phyloP scores from a whole-genome alignment of 768 basidiomycete genomes.

The Tephrocybe rancida region DNA sequence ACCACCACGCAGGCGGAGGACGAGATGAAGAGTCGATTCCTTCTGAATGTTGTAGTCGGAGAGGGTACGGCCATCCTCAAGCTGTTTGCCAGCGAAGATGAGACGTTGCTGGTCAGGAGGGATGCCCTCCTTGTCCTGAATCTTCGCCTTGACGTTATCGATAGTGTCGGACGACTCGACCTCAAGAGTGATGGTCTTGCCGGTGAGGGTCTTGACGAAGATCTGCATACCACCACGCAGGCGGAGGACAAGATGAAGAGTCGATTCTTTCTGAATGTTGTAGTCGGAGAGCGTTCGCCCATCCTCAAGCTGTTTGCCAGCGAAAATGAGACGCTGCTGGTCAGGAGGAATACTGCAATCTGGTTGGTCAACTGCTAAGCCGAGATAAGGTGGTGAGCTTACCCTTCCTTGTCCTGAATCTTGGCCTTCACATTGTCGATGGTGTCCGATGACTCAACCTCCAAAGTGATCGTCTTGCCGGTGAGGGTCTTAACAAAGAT shows the following conservation, averaged over 20 bases:
- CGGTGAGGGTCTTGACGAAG: constrained; percentile 89
- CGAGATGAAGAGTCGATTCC: too few relatives aligned
- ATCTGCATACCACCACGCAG: too few relatives aligned
- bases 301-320: constrained; percentile 94
- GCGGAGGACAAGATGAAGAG: too few relatives aligned
- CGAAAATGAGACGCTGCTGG: constrained; percentile 95
- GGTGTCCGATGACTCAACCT: constrained; percentile 79
- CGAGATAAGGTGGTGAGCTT: constrained; percentile 6
- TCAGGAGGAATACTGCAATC: constrained; percentile 71
- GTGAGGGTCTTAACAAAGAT: constrained; percentile 90
- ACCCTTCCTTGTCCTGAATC: constrained; percentile 85
- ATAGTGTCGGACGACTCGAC: too few relatives aligned
- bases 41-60: too few relatives aligned
- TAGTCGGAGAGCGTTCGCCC: constrained; percentile 89
- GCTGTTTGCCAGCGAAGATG: too few relatives aligned
- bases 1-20: too few relatives aligned
- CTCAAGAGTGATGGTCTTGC: constrained; percentile 88
- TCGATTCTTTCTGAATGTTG: constrained; percentile 97
- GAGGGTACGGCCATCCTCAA: too few relatives aligned
- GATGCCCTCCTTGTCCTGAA: too few relatives aligned
- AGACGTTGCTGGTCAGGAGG: too few relatives aligned
- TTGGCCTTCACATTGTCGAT: constrained; percentile 82
- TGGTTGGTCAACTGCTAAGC: neutral
- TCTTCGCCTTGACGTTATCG: too few relatives aligned
- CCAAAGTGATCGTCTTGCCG: constrained; percentile 90